Evolutionary conservation across 441 rosid species (phyloP).

Genomic region (Codiaeum variegatum): DNA sequence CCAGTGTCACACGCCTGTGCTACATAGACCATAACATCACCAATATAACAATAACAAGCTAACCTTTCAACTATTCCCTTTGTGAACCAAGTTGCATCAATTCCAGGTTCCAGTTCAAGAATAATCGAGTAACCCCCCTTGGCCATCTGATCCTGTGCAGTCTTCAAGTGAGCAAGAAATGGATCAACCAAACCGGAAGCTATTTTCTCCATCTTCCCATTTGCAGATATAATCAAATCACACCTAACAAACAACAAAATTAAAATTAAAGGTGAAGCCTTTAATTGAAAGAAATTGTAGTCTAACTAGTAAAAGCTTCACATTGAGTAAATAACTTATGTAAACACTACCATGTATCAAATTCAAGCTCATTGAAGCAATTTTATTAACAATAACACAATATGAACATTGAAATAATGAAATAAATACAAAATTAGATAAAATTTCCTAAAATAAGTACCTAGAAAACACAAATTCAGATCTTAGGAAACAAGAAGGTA

Average conservation of each 20-base stretch:
- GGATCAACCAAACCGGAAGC: conserved; percentile 92
- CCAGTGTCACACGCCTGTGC: no score
- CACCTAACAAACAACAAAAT: conserved; percentile 45
- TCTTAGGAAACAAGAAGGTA: conserved; percentile 7
- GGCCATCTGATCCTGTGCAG: conserved; percentile 76
- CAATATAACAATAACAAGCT: no score
- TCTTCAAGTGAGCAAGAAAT: conserved; percentile 83
- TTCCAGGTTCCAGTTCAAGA: conserved; percentile 60
- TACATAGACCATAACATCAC: no score
- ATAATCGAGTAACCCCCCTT: conserved; percentile 91
- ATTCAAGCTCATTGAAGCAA: neutral
- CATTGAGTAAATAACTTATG: neutral
- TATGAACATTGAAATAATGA: neutral
- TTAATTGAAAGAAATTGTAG: neutral
- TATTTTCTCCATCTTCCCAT: conserved; percentile 80
- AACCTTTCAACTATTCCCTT: conserved; percentile 84
- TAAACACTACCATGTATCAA: neutral
- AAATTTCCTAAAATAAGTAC: neutral
- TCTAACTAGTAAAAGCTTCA: conserved; percentile 2
- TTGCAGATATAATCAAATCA: conserved; percentile 74
- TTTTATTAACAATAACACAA: neutral
- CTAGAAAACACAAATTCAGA: conserved; percentile 5
- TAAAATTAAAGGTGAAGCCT: conserved; percentile 16
- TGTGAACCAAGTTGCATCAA: conserved; percentile 74
- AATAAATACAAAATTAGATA: neutral